Base-by-base conservation (phyloP, 2,329 filamentous ascomycete genomes). In the Fusarium longipes region DNA sequence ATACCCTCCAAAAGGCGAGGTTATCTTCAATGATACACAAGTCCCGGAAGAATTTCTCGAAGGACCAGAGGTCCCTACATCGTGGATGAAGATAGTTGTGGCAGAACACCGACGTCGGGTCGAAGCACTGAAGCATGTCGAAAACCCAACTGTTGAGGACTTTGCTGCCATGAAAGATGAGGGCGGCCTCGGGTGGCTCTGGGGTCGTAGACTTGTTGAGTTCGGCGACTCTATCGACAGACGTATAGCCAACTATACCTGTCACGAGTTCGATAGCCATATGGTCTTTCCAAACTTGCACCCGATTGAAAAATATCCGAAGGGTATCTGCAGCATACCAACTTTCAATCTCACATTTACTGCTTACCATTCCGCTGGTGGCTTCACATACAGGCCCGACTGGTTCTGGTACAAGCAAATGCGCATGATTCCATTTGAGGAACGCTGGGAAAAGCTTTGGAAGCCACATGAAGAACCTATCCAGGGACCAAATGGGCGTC, bases 331-430 rank as follows among this genome's bases (percentile, higher is more conserved):
- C 7, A 24, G 45, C 0, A 57, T 58, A 2, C 51, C 55, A 0
- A 22, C 55, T 1, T 27, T 58, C 39, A 58, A 58, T n/a, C 12
- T 58, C 0, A 58, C 55, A 0, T 29, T 57, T 18, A 25, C 33
- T 22, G 55, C 33, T 4, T 58, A 57, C 4, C 51, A 57, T 15
- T 38, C 52, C 0, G 51, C 55, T 0, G 55, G 55, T 1, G 51
- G 30, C 0, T 58, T 47, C 14, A 57, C 55, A 1, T 58, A 58
- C 12, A 45, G 32, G 3, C 55, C 55, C 2, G 18, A 39, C 0
- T 57, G 55, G 51, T 58, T 58, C 12, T 58, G 55, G 51, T 57
- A 58, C 3, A 57, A 38, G 14, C 2, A 57, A 3, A 58, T 58
- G 50, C 7, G 25, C 1, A 57, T 58, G 4, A 45, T 58, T 3